Conservation (phyloP, 2,329 filamentous ascomycete genomes). For the Diaporthe citriasiana region DNA sequence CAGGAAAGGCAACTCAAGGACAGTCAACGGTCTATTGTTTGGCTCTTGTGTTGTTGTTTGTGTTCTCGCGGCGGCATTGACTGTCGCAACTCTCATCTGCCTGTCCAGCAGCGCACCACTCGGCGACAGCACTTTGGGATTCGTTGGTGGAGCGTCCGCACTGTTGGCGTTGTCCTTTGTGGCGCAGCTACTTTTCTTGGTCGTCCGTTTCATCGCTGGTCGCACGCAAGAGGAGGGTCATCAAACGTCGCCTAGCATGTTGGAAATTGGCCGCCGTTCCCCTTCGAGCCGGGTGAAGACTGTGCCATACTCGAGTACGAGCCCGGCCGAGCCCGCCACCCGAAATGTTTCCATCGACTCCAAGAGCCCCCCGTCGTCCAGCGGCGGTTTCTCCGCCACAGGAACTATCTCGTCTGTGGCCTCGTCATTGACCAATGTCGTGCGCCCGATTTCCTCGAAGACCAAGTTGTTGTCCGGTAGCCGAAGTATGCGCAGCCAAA, state of each 20-base stretch:
- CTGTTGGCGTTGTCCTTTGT: conserved; percentile 61
- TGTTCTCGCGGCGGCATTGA: conserved; percentile 60
- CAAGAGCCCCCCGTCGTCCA: conserved; percentile 60
- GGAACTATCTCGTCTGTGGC: conserved; percentile 64
- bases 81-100: conserved; percentile 59
- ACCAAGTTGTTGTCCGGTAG: conserved; percentile 65
- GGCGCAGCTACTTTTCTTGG: conserved; percentile 64
- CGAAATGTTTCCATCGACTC: conserved; percentile 55
- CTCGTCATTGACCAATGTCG: conserved; percentile 61
- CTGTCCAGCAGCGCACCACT: conserved; percentile 55
- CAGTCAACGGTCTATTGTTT: conserved; percentile 54
- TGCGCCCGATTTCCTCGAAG: conserved; percentile 70
- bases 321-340: conserved; percentile 51
- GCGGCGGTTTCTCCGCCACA: conserved; percentile 59
- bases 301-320: conserved; percentile 65
- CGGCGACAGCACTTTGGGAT: conserved; percentile 51
- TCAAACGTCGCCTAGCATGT: conserved; percentile 49
- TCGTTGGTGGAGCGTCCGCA: conserved; percentile 61
- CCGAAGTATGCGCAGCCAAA: conserved; percentile 49
- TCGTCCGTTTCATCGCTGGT: conserved; percentile 58
- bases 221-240: conserved; percentile 51
- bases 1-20: conserved; percentile 43
- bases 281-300: conserved; percentile 62
- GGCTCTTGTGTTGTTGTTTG: conserved; percentile 57
- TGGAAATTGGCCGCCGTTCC: conserved; percentile 51